Conservation (phyloP, 1,139 yeast species). For the Suhomyces bokatorum region DNA sequence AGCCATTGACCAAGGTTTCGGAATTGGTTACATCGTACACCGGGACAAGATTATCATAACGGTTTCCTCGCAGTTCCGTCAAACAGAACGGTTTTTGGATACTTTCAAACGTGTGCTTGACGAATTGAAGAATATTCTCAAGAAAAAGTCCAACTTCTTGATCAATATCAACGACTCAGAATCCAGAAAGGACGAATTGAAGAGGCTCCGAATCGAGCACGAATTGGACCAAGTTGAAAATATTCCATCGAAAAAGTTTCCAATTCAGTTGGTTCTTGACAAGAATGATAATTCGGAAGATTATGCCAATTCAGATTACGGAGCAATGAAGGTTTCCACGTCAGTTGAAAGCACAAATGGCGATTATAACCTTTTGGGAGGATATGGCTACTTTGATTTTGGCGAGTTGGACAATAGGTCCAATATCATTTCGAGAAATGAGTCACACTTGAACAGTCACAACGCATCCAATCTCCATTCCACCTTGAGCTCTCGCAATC, state of each 20-base stretch:
- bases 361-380: slow-evolving; percentile 53
- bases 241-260: slow-evolving; percentile 37
- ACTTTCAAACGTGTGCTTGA: slow-evolving; percentile 62
- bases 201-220: slow-evolving; percentile 35
- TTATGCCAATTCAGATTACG: slow-evolving; percentile 20
- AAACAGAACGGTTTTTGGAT: slow-evolving; percentile 64
- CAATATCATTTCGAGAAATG: slow-evolving; percentile 31
- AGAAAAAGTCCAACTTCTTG: slow-evolving; percentile 36
- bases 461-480: slow-evolving; percentile 22
- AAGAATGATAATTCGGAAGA: slow-evolving; percentile 12
- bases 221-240: slow-evolving; percentile 37
- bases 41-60: slow-evolving; percentile 59
- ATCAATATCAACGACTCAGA: slow-evolving; percentile 38
- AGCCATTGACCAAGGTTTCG: slow-evolving; percentile 72
- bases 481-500: slow-evolving; percentile 29
- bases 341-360: slow-evolving; percentile 11
- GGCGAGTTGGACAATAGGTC: slow-evolving; percentile 50
- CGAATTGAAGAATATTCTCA: slow-evolving; percentile 52
- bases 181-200: slow-evolving; percentile 35
- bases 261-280: slow-evolving; percentile 36
- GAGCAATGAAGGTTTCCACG: slow-evolving; percentile 7
- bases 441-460: slow-evolving; percentile 30
- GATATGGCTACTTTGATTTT: slow-evolving; percentile 75
- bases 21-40: slow-evolving; percentile 73
- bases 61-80: slow-evolving; percentile 73